Conservation (phyloP, 768 basidiomycete species). For the Pluteus cervinus region DNA sequence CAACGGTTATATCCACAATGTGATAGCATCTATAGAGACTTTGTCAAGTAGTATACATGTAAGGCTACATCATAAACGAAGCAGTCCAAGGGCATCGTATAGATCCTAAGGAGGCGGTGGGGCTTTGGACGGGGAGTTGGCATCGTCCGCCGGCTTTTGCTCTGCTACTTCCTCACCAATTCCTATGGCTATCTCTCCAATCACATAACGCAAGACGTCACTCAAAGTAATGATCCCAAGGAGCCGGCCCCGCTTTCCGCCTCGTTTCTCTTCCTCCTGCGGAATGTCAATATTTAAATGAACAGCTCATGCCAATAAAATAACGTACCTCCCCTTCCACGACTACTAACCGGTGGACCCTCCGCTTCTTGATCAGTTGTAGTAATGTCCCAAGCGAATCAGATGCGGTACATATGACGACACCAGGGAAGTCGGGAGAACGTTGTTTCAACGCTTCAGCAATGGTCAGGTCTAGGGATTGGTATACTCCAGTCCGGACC, state of each 20-base stretch:
- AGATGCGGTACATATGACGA: constrained; percentile 89
- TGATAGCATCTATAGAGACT: no score
- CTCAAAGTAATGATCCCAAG: constrained; percentile 85
- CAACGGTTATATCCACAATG: no score
- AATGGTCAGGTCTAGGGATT: constrained; percentile 92
- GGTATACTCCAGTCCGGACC: constrained; percentile 90
- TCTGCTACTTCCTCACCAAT: no score
- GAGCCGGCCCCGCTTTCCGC: constrained; percentile 78
- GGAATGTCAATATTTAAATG: constrained; percentile 3
- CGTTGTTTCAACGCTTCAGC: constrained; percentile 89
- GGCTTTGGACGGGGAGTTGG: no score
- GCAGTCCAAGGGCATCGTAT: no score
- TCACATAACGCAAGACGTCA: constrained; percentile 82
- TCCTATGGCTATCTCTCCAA: constrained; percentile 55
- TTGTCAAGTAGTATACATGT: no score
- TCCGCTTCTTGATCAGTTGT: constrained; percentile 85
- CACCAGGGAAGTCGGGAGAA: constrained; percentile 92
- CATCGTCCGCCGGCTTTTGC: no score
- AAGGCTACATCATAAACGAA: no score
- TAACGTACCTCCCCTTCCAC: constrained; percentile 82
- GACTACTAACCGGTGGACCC: constrained; percentile 92
- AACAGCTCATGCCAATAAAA: background rate
- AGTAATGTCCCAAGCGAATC: constrained; percentile 90
- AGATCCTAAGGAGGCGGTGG: no score
- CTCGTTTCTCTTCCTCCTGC: constrained; percentile 75